Evolutionary conservation across 164 flowering plant species (phyloP).

Genomic region (Magnolia officinalis): DNA sequence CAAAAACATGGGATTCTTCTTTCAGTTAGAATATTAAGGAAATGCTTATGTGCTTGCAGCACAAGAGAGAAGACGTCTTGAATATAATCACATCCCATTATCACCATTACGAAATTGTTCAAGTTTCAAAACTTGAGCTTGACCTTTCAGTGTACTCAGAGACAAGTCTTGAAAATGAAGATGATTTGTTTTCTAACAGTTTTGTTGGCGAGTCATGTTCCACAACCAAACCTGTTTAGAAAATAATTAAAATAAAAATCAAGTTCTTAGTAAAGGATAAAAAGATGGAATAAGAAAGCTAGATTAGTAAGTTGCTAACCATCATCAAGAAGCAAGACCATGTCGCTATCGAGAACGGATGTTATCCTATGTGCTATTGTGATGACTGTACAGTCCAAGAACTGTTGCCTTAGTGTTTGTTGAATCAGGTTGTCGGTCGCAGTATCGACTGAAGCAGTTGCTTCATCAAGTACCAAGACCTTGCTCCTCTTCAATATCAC

Average conservation of each 20-base stretch:
- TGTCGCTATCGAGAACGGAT: conserved; percentile 69
- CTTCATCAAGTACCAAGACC: conserved; percentile 82
- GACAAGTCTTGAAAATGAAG: conserved; percentile 66
- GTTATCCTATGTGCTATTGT: conserved; percentile 79
- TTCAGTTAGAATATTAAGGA: too few species aligned
- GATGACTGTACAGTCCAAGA: conserved; percentile 56
- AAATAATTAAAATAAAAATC: neutral
- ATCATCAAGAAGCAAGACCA: conserved; percentile 62
- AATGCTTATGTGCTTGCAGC: too few species aligned
- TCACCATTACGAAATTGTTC: neutral
- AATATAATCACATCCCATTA: neutral
- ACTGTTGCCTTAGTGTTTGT: conserved; percentile 58
- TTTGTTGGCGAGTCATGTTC: conserved; percentile 59
- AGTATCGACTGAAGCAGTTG: conserved; percentile 89
- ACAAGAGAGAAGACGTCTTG: too few species aligned
- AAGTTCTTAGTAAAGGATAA: neutral
- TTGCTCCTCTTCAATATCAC: conserved; percentile 77
- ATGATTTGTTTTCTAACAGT: conserved; percentile 56
- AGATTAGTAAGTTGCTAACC: conserved; percentile 34
- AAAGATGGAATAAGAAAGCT: neutral
- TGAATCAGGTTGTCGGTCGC: conserved; percentile 83
- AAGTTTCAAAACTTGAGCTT: conserved; percentile 27
- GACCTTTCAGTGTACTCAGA: conserved; percentile 63
- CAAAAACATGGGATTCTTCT: too few species aligned
- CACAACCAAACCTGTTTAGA: conserved; percentile 45